Evolutionary conservation across 208 protist genomes (phyloP).

Genomic region (Naegleria fowleri): DNA sequence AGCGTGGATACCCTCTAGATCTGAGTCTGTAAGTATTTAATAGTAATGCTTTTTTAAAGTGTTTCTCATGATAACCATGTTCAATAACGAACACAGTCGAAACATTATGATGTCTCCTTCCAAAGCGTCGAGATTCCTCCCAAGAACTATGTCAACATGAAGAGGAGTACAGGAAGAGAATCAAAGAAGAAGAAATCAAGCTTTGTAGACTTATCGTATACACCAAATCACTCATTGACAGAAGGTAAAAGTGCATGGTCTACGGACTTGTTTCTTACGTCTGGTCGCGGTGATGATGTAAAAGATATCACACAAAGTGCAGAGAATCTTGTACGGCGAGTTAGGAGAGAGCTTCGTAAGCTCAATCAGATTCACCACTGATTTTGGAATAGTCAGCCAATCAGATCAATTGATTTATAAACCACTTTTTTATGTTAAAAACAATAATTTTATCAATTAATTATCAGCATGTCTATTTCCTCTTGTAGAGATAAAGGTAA

Average conservation of each 20-base stretch:
- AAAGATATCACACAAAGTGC: neutral
- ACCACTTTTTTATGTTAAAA: too few species aligned
- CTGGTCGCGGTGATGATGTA: neutral
- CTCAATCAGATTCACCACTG: too few species aligned
- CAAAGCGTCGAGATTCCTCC: neutral
- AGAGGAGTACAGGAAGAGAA: neutral
- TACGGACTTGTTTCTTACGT: neutral
- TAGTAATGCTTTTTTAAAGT: too few species aligned
- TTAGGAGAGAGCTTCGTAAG: neutral
- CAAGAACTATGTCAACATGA: neutral
- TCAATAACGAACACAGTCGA: too few species aligned
- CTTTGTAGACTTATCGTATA: neutral
- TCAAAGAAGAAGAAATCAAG: neutral
- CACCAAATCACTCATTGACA: neutral
- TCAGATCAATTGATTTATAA: too few species aligned
- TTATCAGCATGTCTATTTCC: slow-evolving; percentile 35
- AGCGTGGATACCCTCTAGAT: neutral
- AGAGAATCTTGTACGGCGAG: neutral
- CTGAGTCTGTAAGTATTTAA: neutral
- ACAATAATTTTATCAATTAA: too few species aligned
- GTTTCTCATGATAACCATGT: too few species aligned
- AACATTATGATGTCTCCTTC: neutral
- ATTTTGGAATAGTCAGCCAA: too few species aligned
- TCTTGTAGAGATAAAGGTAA: slow-evolving; percentile 81
- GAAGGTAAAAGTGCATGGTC: neutral